Evolutionary conservation across 768 basidiomycete genomes (phyloP).

Genomic region (Russula brevipes): DNA sequence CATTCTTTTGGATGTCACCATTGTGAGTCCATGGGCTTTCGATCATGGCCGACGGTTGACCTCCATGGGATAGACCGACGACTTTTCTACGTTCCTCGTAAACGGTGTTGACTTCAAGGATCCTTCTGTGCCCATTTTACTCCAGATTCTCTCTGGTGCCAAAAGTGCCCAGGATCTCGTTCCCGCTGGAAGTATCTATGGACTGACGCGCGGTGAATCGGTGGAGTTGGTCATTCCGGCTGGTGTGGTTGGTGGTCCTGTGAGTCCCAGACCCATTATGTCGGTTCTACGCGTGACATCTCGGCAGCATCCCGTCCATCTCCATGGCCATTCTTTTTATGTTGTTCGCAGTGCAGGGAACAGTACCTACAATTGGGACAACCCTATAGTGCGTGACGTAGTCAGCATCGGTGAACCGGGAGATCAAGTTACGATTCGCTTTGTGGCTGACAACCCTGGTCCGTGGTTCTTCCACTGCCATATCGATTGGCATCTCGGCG

Average conservation of each 20-base stretch:
- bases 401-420: conserved; percentile 20
- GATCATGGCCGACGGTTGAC: too few species aligned
- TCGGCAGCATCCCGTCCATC: conserved; percentile 20
- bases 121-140: conserved; percentile 48
- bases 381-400: conserved; percentile 26
- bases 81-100: conserved; percentile 29
- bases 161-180: conserved; percentile 43
- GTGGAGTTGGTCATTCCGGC: conserved; percentile 48
- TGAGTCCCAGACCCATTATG: not conserved
- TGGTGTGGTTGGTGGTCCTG: conserved; percentile 34
- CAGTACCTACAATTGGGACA: conserved; percentile 16
- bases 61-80: not conserved
- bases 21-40: conserved; percentile 13
- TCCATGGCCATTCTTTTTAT: conserved; percentile 18
- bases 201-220: conserved; percentile 41
- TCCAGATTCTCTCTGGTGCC: conserved; percentile 55
- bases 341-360: conserved; percentile 18
- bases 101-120: conserved; percentile 36
- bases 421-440: conserved; percentile 29
- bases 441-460: conserved; percentile 31
- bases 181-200: conserved; percentile 44
- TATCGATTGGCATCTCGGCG: conserved; percentile 30
- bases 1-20: conserved; percentile 20
- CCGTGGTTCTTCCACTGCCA: conserved; percentile 33
- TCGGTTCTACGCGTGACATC: not conserved